Base-by-base conservation (phyloP, 352 stramenopile genomes). In the Phytophthora tubulina region DNA sequence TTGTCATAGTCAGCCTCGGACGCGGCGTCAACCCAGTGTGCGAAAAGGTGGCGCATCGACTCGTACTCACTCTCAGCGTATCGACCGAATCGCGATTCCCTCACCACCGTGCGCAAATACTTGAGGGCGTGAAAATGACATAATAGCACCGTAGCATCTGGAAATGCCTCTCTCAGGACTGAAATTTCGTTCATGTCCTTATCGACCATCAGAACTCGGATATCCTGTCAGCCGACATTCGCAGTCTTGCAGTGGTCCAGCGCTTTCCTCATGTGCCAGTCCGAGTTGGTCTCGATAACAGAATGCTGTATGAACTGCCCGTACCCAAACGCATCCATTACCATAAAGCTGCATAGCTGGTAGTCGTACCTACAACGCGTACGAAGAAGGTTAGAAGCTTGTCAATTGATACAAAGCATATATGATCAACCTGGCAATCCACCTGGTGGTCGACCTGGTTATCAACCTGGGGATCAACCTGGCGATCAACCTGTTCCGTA, bases 181-280 rank as follows among this genome's bases (percentile, higher is more conserved):
- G 17, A 11, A 35, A 59, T 17, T 35, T 59, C 51, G 17, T 59
- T 59, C 35, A 48, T 59, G 36, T 60, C 52, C 17, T 39, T 60
- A 21, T 60, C 52, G 0, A 60, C 52, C n/a, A 60, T 49, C 3
- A 60, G 31, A 4, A 60, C 36, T 38, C 32, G 6, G 38, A 39
- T 35, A n/a, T 14, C 2, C 9, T 11, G 15, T 2, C 21, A 52
- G 7, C 21, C 17, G 17, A 35, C 2, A 5, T 60, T 14, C 0
- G 21, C 33, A 3, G 9, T 15, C 6, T 60, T 49, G 21, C 50
- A 49, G 0, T 31, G 36, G 10, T 49, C 10, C 9, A 48, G 27
- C 6, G 35, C 33, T 7, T 11, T 42, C 4, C 17, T 2, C 51
- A 58, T 58, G 35, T 58, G 51, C 33, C 51, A 58, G 17, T 48